Conservation (phyloP, 164 flowering plant species). For the Macadamia integrifolia region DNA sequence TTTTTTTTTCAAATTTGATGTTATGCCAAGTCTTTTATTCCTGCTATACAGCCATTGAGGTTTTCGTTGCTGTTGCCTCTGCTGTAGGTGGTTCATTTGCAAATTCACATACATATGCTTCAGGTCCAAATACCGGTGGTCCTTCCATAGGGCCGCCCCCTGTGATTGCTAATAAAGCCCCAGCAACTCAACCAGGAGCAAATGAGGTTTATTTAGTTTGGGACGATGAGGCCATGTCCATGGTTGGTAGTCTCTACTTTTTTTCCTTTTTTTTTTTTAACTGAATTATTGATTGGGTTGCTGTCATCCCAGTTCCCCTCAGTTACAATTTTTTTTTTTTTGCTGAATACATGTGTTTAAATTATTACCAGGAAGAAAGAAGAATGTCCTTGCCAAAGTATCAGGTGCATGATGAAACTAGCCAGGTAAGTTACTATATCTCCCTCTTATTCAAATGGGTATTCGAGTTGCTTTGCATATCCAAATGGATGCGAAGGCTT, state of each 20-base stretch:
- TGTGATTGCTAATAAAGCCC: slow-evolving; percentile 85
- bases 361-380: slow-evolving; percentile 80
- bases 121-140: slow-evolving; percentile 96
- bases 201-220: slow-evolving; percentile 95
- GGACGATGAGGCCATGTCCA: slow-evolving; percentile 99
- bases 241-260: slow-evolving; percentile 48
- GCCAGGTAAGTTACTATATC: slow-evolving; percentile 94
- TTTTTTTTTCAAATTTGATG: too few species aligned
- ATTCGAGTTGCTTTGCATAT: slow-evolving; percentile 31
- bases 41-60: too few species aligned
- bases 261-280: too few species aligned
- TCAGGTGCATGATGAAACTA: slow-evolving; percentile 99
- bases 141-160: slow-evolving; percentile 98
- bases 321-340: neutral
- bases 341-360: slow-evolving; percentile 5
- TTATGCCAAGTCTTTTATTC: too few species aligned
- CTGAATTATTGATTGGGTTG: too few species aligned
- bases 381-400: slow-evolving; percentile 85
- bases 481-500: slow-evolving; percentile 46
- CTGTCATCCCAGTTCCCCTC: too few species aligned
- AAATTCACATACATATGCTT: slow-evolving; percentile 83
- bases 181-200: slow-evolving; percentile 54
- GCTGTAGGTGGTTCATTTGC: slow-evolving; percentile 33
- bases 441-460: slow-evolving; percentile 21
- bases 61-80: neutral